Percentiles rank a stretch among this genome's conserved stretches.
Conservation (phyloP, 352 stramenopile species). For the Thraustochytrium striatum region DNA sequence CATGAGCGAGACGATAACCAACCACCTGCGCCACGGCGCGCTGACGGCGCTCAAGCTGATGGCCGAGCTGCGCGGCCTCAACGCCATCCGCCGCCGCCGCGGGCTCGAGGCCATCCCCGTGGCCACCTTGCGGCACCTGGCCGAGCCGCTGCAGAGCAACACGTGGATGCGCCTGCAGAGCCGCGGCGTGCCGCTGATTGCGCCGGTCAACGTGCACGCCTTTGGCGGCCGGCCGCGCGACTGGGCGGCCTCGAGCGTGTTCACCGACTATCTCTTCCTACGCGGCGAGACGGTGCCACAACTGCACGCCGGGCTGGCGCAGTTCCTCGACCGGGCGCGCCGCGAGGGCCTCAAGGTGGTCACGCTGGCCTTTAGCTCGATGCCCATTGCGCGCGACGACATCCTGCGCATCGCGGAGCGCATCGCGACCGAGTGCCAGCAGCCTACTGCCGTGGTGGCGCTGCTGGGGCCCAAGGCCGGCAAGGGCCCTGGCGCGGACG, state of each 20-base stretch:
- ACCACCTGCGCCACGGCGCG: slow-evolving; percentile 15
- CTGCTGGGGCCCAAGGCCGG: background rate
- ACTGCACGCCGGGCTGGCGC: background rate
- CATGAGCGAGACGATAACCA: slow-evolving; percentile 5
- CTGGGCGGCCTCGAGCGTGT: slow-evolving; percentile 16
- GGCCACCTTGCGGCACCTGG: no score
- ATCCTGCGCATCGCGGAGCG: slow-evolving; percentile 35
- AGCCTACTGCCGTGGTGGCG: slow-evolving; percentile 26
- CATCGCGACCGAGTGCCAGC: slow-evolving; percentile 33
- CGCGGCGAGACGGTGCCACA: slow-evolving; percentile 32
- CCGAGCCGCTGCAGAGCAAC: slow-evolving; percentile 29
- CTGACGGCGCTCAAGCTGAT: slow-evolving; percentile 28
- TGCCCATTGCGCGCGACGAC: slow-evolving; percentile 22
- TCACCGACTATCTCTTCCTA: slow-evolving; percentile 48
- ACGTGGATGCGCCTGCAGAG: slow-evolving; percentile 43
- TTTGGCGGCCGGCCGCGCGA: slow-evolving; percentile 28
- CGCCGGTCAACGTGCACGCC: slow-evolving; percentile 12
- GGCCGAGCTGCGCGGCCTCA: slow-evolving; percentile 5
- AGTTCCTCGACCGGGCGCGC: slow-evolving; percentile 7
- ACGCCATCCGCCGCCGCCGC: slow-evolving; percentile 17
- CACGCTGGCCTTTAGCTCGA: slow-evolving; percentile 44
- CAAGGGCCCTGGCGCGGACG: background rate
- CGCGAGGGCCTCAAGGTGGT: slow-evolving; percentile 21
- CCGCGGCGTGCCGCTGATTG: slow-evolving; percentile 7
- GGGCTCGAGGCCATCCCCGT: slow-evolving; percentile 17